phyloP scores from a whole-genome alignment of 176 grass and related monocot species.

The Eragrostis nindensis region DNA sequence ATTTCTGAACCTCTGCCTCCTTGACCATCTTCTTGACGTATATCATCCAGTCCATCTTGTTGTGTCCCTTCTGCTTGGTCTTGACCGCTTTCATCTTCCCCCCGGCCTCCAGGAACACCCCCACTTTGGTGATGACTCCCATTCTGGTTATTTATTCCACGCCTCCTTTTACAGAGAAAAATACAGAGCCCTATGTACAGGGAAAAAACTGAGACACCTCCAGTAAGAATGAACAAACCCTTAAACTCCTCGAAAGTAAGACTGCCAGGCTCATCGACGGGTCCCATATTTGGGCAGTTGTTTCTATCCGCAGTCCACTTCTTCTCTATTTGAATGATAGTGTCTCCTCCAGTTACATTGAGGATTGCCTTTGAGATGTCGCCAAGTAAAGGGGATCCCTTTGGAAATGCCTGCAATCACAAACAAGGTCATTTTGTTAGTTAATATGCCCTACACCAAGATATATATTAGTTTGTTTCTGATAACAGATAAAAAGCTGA shows the following conservation, averaged over 20 bases:
- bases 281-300: conserved; percentile 37
- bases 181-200: not conserved
- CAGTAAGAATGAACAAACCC: conserved; percentile 50
- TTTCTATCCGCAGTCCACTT: conserved; percentile 51
- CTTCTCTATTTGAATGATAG: conserved; percentile 46
- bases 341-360: conserved; percentile 54
- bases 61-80: not conserved
- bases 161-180: not conserved
- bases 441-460: not conserved
- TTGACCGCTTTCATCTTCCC: not conserved
- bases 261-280: conserved; percentile 20
- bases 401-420: conserved; percentile 30
- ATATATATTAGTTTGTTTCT: too few relatives aligned
- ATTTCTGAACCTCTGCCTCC: not conserved
- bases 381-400: conserved; percentile 36
- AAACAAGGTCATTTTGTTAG: not conserved
- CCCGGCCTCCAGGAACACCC: not conserved
- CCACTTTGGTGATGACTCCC: not conserved
- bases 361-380: conserved; percentile 63
- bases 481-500: too few relatives aligned
- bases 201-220: not conserved
- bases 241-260: conserved; percentile 51
- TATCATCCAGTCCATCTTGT: too few relatives aligned
- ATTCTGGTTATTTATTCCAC: not conserved
- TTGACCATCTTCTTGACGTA: too few relatives aligned